Base-by-base conservation (phyloP, 345 rosid species). In the Eucalyptus virginea region DNA sequence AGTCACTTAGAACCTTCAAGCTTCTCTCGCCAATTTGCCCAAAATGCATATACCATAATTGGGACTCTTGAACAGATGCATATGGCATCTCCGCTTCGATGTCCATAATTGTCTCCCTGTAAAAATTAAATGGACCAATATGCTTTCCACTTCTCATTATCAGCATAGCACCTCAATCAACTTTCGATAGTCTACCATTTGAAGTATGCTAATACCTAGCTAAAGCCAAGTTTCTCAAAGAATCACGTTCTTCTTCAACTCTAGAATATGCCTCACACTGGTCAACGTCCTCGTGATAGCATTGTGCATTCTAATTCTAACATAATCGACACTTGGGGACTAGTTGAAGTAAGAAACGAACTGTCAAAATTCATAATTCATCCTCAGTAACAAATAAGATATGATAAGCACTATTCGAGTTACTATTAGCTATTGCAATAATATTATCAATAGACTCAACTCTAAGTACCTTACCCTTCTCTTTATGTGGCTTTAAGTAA, bases 1-100 rank as follows among this genome's bases (percentile, higher is more conserved):
- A 23, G 60, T 54, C 60, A 54, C 60, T 54, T 54, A 19, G 60
- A 54, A 54, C 60, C 5, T 54, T 54, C 60, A 54, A 54, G 26
- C 60, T 54, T 54, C 26, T 54, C 60, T 54, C 0, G 2, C 60
- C 26, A 54, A 54, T 54, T 1, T 54, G 0, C 60, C 26, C 4
- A 5, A 54, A 54, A 21, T 21, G 60, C 60, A 54, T 58, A 58
- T 11, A 26, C 65, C 30, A 58, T 9, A 24, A 24, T 58, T 26
- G 6, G 6, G n/a, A 58, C 30, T 58, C n/a, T 58, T 26, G 6
- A 58, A 58, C 4, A 11, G 2, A 58, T 58, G n/a, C 30, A 58
- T 58, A 24, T 26, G 65, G 28, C 65, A 24, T 58, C 65, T 26
- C 13, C 0, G 0, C 8, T 11, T 9, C 0, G 6, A 58, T 24